Evolutionary conservation across 306 rosid species (phyloP).

Genomic region (Inga leiocalycina): DNA sequence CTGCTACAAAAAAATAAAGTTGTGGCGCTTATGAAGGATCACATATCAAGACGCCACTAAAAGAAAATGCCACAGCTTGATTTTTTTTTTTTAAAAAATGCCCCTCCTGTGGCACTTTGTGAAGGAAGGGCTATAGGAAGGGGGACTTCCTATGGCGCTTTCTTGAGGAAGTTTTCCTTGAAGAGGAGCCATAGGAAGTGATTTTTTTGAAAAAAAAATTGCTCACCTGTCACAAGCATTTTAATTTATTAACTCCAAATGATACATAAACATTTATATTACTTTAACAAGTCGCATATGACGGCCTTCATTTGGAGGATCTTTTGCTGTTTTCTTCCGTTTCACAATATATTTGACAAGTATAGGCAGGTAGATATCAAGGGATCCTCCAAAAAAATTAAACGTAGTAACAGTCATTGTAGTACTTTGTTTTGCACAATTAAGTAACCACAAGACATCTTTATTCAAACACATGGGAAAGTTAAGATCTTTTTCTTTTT

Average conservation of each 20-base stretch:
- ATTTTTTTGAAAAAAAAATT: background rate
- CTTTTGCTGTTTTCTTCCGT: background rate
- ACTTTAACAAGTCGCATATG: background rate
- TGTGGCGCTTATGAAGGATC: no score
- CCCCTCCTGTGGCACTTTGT: no score
- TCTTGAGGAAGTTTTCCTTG: no score
- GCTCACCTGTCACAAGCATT: constrained; percentile 30
- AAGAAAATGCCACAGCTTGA: no score
- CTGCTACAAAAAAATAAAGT: no score
- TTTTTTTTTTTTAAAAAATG: no score
- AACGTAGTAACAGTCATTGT: background rate
- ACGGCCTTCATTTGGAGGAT: background rate
- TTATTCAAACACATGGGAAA: background rate
- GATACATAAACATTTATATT: no score
- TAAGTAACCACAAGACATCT: background rate
- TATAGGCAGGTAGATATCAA: background rate
- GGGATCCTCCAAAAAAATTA: background rate
- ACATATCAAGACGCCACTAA: no score
- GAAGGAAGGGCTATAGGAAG: no score
- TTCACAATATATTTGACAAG: background rate
- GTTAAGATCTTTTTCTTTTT: no score
- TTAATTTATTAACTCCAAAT: background rate
- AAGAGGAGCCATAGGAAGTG: no score
- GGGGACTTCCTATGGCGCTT: no score
- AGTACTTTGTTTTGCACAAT: background rate